Conservation (phyloP, 2,329 filamentous ascomycete species). For the Talaromyces sp. region DNA sequence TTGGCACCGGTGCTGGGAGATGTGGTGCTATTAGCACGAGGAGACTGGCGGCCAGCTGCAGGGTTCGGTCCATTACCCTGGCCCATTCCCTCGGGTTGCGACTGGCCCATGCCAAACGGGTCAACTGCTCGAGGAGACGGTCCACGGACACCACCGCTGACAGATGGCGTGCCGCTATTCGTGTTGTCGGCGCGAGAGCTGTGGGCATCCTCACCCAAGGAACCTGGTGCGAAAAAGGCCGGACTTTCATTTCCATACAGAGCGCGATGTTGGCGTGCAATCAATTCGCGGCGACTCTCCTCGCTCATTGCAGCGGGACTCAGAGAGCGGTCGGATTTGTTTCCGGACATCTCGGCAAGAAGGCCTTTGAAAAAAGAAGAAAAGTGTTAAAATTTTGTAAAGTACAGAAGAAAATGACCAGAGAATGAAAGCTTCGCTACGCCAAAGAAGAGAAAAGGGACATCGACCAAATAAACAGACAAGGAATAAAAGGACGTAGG, state of each 20-base stretch:
- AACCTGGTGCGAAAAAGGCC: slow-evolving; percentile 63
- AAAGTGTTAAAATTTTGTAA: slow-evolving; percentile 43
- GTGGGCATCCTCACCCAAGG: slow-evolving; percentile 64
- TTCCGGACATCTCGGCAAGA: slow-evolving; percentile 65
- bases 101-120: slow-evolving; percentile 56
- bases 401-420: slow-evolving; percentile 32
- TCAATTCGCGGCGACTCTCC: slow-evolving; percentile 91
- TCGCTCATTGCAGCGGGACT: slow-evolving; percentile 87
- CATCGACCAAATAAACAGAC: slow-evolving; percentile 37
- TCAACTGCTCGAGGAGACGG: slow-evolving; percentile 80
- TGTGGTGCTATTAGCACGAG: slow-evolving; percentile 71
- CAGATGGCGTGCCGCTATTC: slow-evolving; percentile 57
- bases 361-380: slow-evolving; percentile 52
- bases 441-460: slow-evolving; percentile 31
- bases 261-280: slow-evolving; percentile 91
- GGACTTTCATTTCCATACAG: slow-evolving; percentile 75
- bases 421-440: slow-evolving; percentile 38
- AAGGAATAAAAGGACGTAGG: slow-evolving; percentile 22
- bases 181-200: slow-evolving; percentile 62
- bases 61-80: slow-evolving; percentile 44
- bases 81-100: slow-evolving; percentile 51
- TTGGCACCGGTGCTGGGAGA: slow-evolving; percentile 59
- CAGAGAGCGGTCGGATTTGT: slow-evolving; percentile 81
- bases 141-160: slow-evolving; percentile 63
- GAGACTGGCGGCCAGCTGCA: slow-evolving; percentile 47